A percentile compares a stretch with the other conserved stretches of the same genome.
These are phyloP conservation scores for Paraphysoderma sedebokerense DNA, from an alignment of 371 early-diverging fungal genomes.

Conservation along the genomic window DNA sequence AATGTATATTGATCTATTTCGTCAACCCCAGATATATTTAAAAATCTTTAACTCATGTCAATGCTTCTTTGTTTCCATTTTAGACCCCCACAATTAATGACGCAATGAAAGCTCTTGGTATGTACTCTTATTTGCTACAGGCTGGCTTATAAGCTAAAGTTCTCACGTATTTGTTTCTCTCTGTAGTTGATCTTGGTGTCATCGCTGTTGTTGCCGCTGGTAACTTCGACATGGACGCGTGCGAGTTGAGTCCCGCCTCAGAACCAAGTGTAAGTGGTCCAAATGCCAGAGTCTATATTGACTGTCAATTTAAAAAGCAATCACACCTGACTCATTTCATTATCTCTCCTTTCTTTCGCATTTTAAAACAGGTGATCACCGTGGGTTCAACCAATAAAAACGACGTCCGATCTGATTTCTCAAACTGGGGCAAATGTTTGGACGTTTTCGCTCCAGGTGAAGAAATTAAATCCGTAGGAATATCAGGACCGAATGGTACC, in stretches of 20 bases:
- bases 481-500: slow-evolving; percentile 54
- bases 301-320: too few relatives aligned
- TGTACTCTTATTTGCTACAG: too few relatives aligned
- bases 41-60: too few relatives aligned
- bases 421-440: slow-evolving; percentile 82
- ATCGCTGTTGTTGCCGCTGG: slow-evolving; percentile 64
- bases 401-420: slow-evolving; percentile 81
- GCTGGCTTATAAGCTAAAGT: too few relatives aligned
- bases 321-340: slow-evolving; percentile 13
- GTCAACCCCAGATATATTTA: too few relatives aligned
- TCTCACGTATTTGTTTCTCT: too few relatives aligned
- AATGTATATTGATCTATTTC: too few relatives aligned
- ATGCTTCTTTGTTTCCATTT: too few relatives aligned
- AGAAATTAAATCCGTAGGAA: neutral
- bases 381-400: slow-evolving; percentile 79
- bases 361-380: slow-evolving; percentile 72
- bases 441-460: slow-evolving; percentile 54
- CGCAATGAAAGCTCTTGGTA: too few relatives aligned
- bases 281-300: too few relatives aligned
- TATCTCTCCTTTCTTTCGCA: slow-evolving; percentile 18
- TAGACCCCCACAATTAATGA: too few relatives aligned
- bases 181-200: slow-evolving; percentile 67
- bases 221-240: slow-evolving; percentile 94
- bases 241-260: slow-evolving; percentile 57
- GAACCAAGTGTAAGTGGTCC: too few relatives aligned